phyloP scores from a whole-genome alignment of 2,329 filamentous ascomycete species.

The Trichoderma guizhouense region DNA sequence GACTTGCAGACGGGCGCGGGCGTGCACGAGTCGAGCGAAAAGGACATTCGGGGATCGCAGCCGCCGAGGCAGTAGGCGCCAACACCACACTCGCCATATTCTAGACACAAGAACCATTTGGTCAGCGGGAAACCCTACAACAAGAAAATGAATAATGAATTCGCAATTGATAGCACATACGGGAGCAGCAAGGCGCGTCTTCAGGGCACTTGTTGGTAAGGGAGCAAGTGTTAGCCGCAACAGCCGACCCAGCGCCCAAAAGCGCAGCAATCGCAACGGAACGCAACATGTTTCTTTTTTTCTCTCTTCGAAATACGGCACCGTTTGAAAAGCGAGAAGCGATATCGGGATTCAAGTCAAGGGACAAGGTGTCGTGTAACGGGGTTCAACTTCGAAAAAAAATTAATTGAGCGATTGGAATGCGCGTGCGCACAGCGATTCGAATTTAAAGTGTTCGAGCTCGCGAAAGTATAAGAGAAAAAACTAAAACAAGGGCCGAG shows the following conservation, averaged over 20 bases:
- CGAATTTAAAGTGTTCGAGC: neutral
- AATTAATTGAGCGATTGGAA: neutral
- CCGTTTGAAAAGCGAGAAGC: neutral
- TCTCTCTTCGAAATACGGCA: neutral
- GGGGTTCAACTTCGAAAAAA: neutral
- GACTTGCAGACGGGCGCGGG: slow-evolving; percentile 79
- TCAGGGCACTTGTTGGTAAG: slow-evolving; percentile 63
- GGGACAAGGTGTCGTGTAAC: neutral
- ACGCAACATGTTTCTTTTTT: slow-evolving; percentile 29
- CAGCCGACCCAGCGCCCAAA: slow-evolving; percentile 31
- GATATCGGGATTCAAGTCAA: neutral
- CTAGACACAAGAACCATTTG: slow-evolving; percentile 41
- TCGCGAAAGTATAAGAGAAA: neutral
- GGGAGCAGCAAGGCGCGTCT: slow-evolving; percentile 72
- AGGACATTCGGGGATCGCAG: slow-evolving; percentile 85
- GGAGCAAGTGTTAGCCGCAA: slow-evolving; percentile 42
- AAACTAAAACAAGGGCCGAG: neutral
- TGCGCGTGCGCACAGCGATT: neutral
- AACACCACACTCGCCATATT: slow-evolving; percentile 89
- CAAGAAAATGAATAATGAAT: neutral
- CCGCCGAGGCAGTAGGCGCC: slow-evolving; percentile 95
- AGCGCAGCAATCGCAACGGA: slow-evolving; percentile 32
- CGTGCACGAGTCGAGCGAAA: slow-evolving; percentile 77
- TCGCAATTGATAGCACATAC: slow-evolving; percentile 49
- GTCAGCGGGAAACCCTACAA: neutral